Conservation (phyloP, 495 filamentous ascomycete species). For the Lasiosphaeris hirsuta region DNA sequence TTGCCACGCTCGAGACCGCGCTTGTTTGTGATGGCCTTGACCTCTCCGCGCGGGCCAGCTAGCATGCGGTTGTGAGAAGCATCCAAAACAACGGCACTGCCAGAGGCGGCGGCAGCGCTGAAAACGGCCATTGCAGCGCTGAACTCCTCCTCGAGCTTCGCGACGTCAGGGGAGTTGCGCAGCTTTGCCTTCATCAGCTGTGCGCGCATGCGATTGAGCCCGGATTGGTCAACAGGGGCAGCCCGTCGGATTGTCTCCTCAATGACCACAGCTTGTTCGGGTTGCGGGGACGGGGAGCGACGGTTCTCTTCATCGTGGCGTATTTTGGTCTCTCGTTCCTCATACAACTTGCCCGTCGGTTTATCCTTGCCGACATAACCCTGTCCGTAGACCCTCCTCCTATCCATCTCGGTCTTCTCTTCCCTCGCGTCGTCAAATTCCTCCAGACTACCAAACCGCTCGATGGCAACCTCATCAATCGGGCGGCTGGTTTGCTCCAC, state of each 20-base stretch:
- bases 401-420: constrained; percentile 88
- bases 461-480: constrained; percentile 76
- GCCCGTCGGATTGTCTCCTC: constrained; percentile 43
- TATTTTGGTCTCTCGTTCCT: constrained; percentile 53
- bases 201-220: constrained; percentile 85
- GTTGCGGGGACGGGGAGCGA: constrained; percentile 13
- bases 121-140: constrained; percentile 65
- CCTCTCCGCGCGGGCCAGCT: constrained; percentile 72
- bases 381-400: constrained; percentile 77
- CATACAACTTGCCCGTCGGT: constrained; percentile 81
- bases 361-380: constrained; percentile 85
- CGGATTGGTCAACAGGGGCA: constrained; percentile 63
- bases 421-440: constrained; percentile 93
- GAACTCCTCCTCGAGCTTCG: constrained; percentile 80
- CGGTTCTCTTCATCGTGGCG: constrained; percentile 8
- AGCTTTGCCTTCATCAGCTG: constrained; percentile 93
- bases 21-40: constrained; percentile 69
- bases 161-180: constrained; percentile 65
- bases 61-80: constrained; percentile 88
- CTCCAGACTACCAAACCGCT: constrained; percentile 74
- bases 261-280: constrained; percentile 43
- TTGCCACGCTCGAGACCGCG: constrained; percentile 74
- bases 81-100: constrained; percentile 73
- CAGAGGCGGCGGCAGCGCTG: constrained; percentile 43
- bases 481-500: constrained; percentile 67